Evolutionary conservation across 805 yeast species (phyloP).

Genomic region (Sugiyamaella valdiviana): DNA sequence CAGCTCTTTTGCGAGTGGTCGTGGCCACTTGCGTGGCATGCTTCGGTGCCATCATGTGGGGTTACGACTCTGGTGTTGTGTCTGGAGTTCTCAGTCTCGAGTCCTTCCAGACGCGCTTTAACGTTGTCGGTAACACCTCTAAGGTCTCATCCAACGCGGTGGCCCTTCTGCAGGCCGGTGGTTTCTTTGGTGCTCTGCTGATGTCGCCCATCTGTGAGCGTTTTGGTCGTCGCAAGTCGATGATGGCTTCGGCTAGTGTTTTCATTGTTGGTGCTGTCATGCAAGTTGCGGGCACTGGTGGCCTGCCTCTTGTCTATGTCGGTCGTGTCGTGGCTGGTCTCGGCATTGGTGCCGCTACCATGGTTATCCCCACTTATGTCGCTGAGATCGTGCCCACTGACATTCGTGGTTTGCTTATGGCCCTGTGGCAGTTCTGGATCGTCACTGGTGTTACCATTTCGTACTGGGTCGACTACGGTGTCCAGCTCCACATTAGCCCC

Average conservation of each 20-base stretch:
- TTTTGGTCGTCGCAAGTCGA: conserved; percentile 12
- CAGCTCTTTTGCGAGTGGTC: conserved; percentile 7
- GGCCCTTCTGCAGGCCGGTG: conserved; percentile 17
- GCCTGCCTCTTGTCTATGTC: conserved; percentile 42
- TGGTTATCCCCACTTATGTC: conserved; percentile 47
- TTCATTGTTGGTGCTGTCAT: conserved; percentile 27
- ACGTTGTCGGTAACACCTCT: not conserved
- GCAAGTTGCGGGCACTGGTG: conserved; percentile 37
- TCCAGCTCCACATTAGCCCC: conserved; percentile 39
- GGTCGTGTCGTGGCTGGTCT: conserved; percentile 49
- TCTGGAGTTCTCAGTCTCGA: conserved; percentile 8
- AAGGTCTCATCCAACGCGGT: conserved; percentile 13
- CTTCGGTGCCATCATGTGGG: conserved; percentile 16
- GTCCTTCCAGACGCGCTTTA: conserved; percentile 13
- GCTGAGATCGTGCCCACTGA: conserved; percentile 38
- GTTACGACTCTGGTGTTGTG: conserved; percentile 15
- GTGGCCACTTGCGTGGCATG: conserved; percentile 14
- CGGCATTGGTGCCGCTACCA: conserved; percentile 48
- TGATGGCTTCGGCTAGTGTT: conserved; percentile 48
- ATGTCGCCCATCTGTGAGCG: conserved; percentile 13
- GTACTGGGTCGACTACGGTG: conserved; percentile 46
- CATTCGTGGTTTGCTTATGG: conserved; percentile 32
- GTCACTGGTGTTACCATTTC: conserved; percentile 29
- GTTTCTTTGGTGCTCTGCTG: conserved; percentile 16
- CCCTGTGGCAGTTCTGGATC: conserved; percentile 26